Percentiles rank a stretch among this genome's conserved stretches.
These are phyloP conservation scores for Penicillium longicatenatum DNA, from an alignment of 495 filamentous ascomycete genomes.

Conservation along the genomic window DNA sequence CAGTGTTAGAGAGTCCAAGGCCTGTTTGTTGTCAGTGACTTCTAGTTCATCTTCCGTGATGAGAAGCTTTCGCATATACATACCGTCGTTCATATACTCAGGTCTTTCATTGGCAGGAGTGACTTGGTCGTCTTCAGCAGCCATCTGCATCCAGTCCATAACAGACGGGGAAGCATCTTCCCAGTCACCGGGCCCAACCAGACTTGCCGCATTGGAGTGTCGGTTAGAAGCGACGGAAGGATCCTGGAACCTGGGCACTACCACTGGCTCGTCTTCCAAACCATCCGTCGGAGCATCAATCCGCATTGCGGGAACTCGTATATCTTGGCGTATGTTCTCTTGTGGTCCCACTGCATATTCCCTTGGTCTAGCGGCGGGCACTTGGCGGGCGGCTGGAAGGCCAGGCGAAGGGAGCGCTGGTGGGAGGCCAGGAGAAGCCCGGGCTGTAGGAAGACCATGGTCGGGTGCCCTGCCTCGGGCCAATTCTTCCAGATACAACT, in stretches of 20 bases:
- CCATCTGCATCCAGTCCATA: conserved; percentile 55
- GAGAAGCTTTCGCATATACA: conserved; percentile 23
- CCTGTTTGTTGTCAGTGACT: conserved; percentile 13
- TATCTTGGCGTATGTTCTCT: neutral
- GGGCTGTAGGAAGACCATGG: neutral
- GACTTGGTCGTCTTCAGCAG: conserved; percentile 40
- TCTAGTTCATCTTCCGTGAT: neutral
- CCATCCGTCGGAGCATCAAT: conserved; percentile 26
- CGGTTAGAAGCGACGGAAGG: conserved; percentile 20
- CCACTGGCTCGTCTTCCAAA: conserved; percentile 40
- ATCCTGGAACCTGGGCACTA: conserved; percentile 34
- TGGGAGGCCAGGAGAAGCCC: neutral
- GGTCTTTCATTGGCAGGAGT: conserved; percentile 23
- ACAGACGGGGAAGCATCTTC: conserved; percentile 58
- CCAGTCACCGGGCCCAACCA: conserved; percentile 53
- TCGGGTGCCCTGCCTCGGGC: conserved; percentile 27
- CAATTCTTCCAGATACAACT: conserved; percentile 56
- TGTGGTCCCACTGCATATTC: neutral
- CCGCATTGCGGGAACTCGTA: conserved; percentile 1
- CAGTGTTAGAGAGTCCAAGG: conserved; percentile 27
- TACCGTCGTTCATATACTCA: conserved; percentile 11
- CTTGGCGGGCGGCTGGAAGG: neutral
- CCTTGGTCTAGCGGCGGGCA: neutral
- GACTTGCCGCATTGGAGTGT: conserved; percentile 40
- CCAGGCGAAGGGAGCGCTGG: neutral